Evolutionary conservation across 176 grass and related monocot species (phyloP), one percentile per base, ranked within the genome.

Genomic region (Hsuehochloa calcarea): DNA sequence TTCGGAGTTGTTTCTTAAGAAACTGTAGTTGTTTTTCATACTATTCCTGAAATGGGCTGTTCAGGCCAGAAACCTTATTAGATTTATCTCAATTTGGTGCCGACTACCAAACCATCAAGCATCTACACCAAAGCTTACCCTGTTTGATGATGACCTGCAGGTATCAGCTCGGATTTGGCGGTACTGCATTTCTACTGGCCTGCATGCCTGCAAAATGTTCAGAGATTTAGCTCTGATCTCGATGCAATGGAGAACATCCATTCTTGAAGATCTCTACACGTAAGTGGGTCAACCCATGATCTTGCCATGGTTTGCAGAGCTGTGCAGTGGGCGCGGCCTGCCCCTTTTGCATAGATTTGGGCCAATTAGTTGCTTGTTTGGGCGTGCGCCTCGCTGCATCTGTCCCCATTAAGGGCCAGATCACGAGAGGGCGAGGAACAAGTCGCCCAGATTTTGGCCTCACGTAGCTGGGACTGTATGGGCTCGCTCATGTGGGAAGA

Each of bases 361-460:
- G 52, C 23, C 60, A 74, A 92, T 61, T 69, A 59, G 84, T 65
- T 12, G 78, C 51, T 94, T 90, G 90, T 94, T 87, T 88, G 72
- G 70, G 77, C 85, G 90, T 83, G 87, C 43, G 65, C 84, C 84
- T 86, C 43, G 73, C 56, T 37, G 77, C 87, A 63, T 82, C 72
- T 81, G 85, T 80, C 64, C 14, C 86, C 76, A 78, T 83, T 70
- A 46, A 80, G 46, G 81, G 78, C 45, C 75, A 65, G 87, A 88
- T 94, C 87, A 94, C 90, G 93, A 86, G 92, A 47, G 80, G 72
- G 23, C 58, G 72, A 75, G 86, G 77, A 87, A 90, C 78, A 92
- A 93, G 72, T 88, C 83, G 82, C 82, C 79, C 93, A 82, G 77
- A 79, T 88, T 92, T 94, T 87, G 89, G 93, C 55, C 61, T 47